These are phyloP conservation scores for Rhododendron simsii DNA, from an alignment of 148 eudicot species.

Conservation along the genomic window DNA sequence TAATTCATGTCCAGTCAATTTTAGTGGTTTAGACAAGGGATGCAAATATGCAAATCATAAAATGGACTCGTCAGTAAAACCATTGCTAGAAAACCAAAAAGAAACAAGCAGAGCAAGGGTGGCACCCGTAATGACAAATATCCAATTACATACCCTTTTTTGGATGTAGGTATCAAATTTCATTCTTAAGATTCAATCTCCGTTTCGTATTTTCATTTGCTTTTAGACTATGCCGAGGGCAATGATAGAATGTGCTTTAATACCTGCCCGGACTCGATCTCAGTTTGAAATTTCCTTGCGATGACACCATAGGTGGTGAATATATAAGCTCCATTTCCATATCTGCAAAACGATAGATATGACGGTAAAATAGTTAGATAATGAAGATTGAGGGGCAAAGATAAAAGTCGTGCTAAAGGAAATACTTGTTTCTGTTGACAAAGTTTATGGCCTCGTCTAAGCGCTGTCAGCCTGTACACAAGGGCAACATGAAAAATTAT, in stretches of 20 bases:
- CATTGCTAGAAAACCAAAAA: background rate
- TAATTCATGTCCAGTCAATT: constrained; percentile 17
- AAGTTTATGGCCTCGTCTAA: constrained; percentile 89
- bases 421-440: constrained; percentile 77
- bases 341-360: constrained; percentile 37
- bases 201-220: background rate
- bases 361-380: background rate
- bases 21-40: background rate
- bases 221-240: background rate
- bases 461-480: constrained; percentile 69
- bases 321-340: constrained; percentile 91
- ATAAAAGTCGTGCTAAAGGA: background rate
- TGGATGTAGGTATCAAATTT: background rate
- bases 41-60: background rate
- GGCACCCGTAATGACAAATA: background rate
- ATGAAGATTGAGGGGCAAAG: background rate
- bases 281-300: constrained; percentile 93
- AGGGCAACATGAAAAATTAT: background rate
- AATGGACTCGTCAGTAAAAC: background rate
- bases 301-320: constrained; percentile 90
- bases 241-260: background rate
- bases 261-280: constrained; percentile 98
- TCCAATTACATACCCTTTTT: background rate
- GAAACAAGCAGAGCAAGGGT: background rate
- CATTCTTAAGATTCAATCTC: background rate